Evolutionary conservation across 139 green algal species (phyloP).

Genomic region (Chloropicon primus): DNA sequence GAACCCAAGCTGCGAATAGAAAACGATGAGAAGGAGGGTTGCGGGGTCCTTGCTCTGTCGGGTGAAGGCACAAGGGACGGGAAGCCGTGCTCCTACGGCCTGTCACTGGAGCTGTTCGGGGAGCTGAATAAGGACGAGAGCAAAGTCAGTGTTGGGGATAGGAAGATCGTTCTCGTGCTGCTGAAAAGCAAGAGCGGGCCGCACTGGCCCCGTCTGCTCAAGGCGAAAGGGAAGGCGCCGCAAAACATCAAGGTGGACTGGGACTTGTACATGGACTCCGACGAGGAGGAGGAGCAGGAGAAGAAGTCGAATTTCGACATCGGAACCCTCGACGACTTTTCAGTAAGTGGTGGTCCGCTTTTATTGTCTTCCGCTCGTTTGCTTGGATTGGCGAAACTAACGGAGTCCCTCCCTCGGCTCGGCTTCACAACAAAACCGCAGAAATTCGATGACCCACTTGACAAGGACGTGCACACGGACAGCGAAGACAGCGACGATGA

Average conservation of each 20-base stretch:
- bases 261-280: slow-evolving; percentile 52
- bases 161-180: slow-evolving; percentile 47
- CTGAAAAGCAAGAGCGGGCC: slow-evolving; percentile 37
- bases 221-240: slow-evolving; percentile 25
- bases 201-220: slow-evolving; percentile 52
- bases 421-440: too few relatives aligned
- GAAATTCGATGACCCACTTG: background rate
- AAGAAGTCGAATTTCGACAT: background rate
- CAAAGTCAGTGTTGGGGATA: slow-evolving; percentile 36
- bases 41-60: slow-evolving; percentile 6
- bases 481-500: background rate
- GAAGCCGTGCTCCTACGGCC: slow-evolving; percentile 30
- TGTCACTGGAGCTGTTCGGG: slow-evolving; percentile 44
- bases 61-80: slow-evolving; percentile 17
- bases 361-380: too few relatives aligned
- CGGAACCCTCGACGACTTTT: background rate
- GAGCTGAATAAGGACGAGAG: slow-evolving; percentile 41
- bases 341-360: background rate
- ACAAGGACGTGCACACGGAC: background rate
- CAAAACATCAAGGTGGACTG: slow-evolving; percentile 41
- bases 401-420: too few relatives aligned
- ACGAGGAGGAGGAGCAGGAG: slow-evolving; percentile 45
- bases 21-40: slow-evolving; percentile 25
- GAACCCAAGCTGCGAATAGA: slow-evolving; percentile 37
- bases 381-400: too few relatives aligned